Base-by-base conservation (phyloP, 179 eudicot species). In the Camellia oleifera region DNA sequence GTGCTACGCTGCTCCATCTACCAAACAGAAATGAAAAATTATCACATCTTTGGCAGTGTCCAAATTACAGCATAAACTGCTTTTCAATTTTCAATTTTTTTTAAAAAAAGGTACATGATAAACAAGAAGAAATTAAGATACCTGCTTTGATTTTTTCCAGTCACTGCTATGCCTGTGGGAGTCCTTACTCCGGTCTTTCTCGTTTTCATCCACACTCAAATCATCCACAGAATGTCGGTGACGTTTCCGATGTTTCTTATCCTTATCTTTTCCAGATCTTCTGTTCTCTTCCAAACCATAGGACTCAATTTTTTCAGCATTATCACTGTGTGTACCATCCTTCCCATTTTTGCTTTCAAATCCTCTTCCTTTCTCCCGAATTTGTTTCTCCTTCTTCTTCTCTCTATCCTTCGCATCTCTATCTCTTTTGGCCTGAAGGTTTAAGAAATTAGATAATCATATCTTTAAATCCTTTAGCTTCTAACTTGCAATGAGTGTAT, bases 361-460 rank as follows among this genome's bases (percentile, higher is more conserved):
- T 78, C 84, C 90, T 84, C 90, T 90, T 66, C 88, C 97, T 78
- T 88, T 92, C 10, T 90, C 91, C 81, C 89, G 85, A 73, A 86
- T 83, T 15, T 90, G 90, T 82, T 86, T 92, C 18, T 84, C 89
- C 72, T 78, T 83, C 81, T 32, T 32, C 40, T 84, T 90, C 56
- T 89, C 95, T 84, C 90, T 88, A 23, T 83, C 86, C 77, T 93
- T 90, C 66, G 86, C 87, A 8, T 88, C 93, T 81, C 85, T 89
- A 67, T 95, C 97, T 86, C 88, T 92, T 85, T 83, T 91, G 72
- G 88, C 91, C 98, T 94, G 91, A 80, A 76, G 60, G 76, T 64
- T 67, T 12, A 48, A 53, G 26, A 15, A 45, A 66, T 13, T 10
- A 53, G 50, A 46, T 73, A 60, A 58, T 26, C 18, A 64, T 12